Conservation (phyloP, 495 filamentous ascomycete genomes). For the Talaromyces stipitatus region DNA sequence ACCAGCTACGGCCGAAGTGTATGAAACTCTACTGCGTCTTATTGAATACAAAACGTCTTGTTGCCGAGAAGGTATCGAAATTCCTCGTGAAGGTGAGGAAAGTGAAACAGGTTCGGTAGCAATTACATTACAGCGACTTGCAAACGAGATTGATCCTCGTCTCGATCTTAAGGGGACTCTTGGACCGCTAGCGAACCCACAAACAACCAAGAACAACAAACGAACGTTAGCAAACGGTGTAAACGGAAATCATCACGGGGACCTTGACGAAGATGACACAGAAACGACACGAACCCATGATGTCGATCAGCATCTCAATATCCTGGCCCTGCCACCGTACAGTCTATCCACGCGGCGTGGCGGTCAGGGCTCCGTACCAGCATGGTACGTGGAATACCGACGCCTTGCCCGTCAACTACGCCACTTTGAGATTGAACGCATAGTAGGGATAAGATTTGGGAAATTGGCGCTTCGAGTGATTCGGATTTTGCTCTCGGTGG, state of each 20-base stretch:
- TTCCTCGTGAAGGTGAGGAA: conserved; percentile 46
- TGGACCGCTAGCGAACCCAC: conserved; percentile 22
- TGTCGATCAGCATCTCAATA: conserved; percentile 68
- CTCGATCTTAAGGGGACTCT: conserved; percentile 33
- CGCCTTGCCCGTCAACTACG: conserved; percentile 59
- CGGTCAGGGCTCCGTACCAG: conserved; percentile 44
- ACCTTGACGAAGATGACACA: conserved; percentile 14
- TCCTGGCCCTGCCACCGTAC: conserved; percentile 65
- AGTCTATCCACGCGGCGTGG: conserved; percentile 43
- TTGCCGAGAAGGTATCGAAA: conserved; percentile 57
- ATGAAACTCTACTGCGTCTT: conserved; percentile 58
- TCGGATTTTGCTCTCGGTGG: conserved; percentile 74
- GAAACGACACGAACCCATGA: conserved; percentile 32
- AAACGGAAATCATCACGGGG: conserved; percentile 22
- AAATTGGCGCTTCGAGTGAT: conserved; percentile 66
- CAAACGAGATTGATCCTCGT: conserved; percentile 31
- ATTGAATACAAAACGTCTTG: conserved; percentile 60
- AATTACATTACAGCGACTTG: conserved; percentile 27
- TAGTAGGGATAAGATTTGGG: conserved; percentile 70
- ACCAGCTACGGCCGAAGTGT: conserved; percentile 58
- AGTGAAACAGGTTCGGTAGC: conserved; percentile 31
- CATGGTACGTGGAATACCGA: conserved; percentile 72
- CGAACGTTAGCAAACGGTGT: conserved; percentile 31
- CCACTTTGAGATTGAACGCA: conserved; percentile 67
- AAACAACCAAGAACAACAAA: conserved; percentile 22